phyloP scores from a whole-genome alignment of 2,329 filamentous ascomycete genomes.

The Ascochyta fabae region DNA sequence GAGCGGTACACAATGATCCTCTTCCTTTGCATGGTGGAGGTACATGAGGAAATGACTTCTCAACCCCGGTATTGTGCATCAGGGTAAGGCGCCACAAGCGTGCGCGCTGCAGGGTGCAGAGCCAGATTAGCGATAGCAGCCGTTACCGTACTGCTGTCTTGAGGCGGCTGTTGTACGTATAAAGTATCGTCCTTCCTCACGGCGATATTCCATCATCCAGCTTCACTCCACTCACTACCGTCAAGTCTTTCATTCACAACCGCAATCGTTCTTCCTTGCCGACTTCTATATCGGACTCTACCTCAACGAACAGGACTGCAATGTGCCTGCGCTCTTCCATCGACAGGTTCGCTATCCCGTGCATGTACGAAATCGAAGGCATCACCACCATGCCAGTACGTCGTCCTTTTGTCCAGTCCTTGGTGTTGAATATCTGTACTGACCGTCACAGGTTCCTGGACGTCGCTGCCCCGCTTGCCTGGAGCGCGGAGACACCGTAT shows the following conservation, averaged over 20 bases:
- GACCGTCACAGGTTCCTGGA: slow-evolving; percentile 44
- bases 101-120: slow-evolving; percentile 17
- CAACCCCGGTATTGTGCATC: slow-evolving; percentile 20
- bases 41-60: slow-evolving; percentile 21
- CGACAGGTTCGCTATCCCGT: slow-evolving; percentile 34
- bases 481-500: slow-evolving; percentile 49
- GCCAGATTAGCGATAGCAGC: slow-evolving; percentile 5
- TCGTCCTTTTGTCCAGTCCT: background rate
- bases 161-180: slow-evolving; percentile 9
- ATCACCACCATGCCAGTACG: slow-evolving; percentile 46
- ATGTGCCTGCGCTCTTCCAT: slow-evolving; percentile 40
- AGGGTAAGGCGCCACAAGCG: slow-evolving; percentile 27
- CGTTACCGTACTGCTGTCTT: slow-evolving; percentile 1
- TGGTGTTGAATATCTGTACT: background rate
- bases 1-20: slow-evolving; percentile 12
- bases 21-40: slow-evolving; percentile 11
- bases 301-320: background rate
- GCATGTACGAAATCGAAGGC: slow-evolving; percentile 39
- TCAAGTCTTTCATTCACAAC: slow-evolving; percentile 1
- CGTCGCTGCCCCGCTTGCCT: slow-evolving; percentile 50
- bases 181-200: slow-evolving; percentile 6
- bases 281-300: background rate
- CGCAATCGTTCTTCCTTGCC: background rate
- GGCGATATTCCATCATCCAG: background rate
- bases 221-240: background rate